Conservation (phyloP, 768 basidiomycete species). For the Psilocybe tampanensis region DNA sequence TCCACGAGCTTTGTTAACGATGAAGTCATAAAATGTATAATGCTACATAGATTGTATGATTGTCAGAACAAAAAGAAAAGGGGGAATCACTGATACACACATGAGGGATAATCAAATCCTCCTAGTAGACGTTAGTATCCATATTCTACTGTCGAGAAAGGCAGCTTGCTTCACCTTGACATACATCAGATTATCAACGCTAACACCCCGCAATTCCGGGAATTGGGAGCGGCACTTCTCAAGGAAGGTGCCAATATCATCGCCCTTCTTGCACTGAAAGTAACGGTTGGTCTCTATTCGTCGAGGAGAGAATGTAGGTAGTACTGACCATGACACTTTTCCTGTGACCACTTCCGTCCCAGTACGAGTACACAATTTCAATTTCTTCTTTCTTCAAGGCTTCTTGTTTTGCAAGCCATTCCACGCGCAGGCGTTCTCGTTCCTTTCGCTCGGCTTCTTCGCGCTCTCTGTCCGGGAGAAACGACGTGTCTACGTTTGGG, state of each 20-base stretch:
- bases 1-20: constrained; percentile 96
- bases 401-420: constrained; percentile 82
- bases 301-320: not conserved
- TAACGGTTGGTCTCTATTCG: not conserved
- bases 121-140: constrained; percentile 45
- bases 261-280: constrained; percentile 93
- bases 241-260: constrained; percentile 82
- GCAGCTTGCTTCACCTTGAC: constrained; percentile 71
- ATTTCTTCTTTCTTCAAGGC: constrained; percentile 72
- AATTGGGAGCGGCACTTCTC: constrained; percentile 94
- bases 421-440: constrained; percentile 83
- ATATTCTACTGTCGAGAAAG: not conserved
- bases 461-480: constrained; percentile 96
- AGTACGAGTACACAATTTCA: constrained; percentile 94
- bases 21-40: constrained; percentile 98
- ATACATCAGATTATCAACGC: constrained; percentile 98
- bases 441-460: constrained; percentile 91
- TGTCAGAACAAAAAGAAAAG: not conserved
- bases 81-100: constrained; percentile 39
- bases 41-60: constrained; percentile 53
- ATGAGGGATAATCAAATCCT: constrained; percentile 97
- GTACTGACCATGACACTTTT: constrained; percentile 83
- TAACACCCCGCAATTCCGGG: constrained; percentile 86
- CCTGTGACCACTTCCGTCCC: constrained; percentile 98
- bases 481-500: constrained; percentile 95